phyloP scores from a whole-genome alignment of 768 basidiomycete genomes.

The Agrocybe chaxingu region DNA sequence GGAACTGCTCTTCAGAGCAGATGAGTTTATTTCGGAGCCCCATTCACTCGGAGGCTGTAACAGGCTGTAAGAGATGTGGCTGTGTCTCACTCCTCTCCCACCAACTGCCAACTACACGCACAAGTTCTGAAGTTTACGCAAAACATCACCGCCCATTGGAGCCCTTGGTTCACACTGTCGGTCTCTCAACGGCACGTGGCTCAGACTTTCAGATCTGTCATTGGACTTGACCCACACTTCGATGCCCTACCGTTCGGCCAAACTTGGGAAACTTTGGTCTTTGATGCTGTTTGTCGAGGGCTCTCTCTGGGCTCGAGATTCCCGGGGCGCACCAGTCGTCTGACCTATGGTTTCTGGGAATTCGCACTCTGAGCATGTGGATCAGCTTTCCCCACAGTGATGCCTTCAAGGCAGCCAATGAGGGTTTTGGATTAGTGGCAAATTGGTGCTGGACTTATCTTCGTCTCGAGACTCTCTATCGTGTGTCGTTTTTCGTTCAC shows the following conservation, averaged over 20 bases:
- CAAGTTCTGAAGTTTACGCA: slow-evolving; percentile 3
- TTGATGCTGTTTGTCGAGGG: slow-evolving; percentile 9
- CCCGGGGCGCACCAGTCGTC: slow-evolving; percentile 13
- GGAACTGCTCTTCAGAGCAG: too few species aligned
- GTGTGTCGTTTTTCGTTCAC: slow-evolving; percentile 10
- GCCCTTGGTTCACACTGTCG: slow-evolving; percentile 17
- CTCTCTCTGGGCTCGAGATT: slow-evolving; percentile 11
- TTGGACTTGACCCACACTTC: slow-evolving; percentile 5
- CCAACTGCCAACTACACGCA: slow-evolving; percentile 7
- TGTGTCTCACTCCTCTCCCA: slow-evolving; percentile 14
- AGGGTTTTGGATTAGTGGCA: not conserved
- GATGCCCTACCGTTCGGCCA: slow-evolving; percentile 5
- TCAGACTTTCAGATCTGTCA: slow-evolving; percentile 16
- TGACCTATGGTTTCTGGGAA: slow-evolving; percentile 17
- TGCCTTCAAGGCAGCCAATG: slow-evolving; percentile 9
- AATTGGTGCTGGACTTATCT: slow-evolving; percentile 9
- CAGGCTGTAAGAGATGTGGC: slow-evolving; percentile 8
- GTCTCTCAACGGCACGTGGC: slow-evolving; percentile 19
- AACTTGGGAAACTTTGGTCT: slow-evolving; percentile 7
- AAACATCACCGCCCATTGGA: slow-evolving; percentile 18
- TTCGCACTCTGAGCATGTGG: slow-evolving; percentile 7
- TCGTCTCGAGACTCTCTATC: slow-evolving; percentile 6
- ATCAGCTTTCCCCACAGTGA: slow-evolving; percentile 6
- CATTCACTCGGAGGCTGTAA: not conserved
- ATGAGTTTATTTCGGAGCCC: too few species aligned